Evolutionary conservation across 2,329 filamentous ascomycete species (phyloP).

Genomic region (Aspergillus fumigatus): DNA sequence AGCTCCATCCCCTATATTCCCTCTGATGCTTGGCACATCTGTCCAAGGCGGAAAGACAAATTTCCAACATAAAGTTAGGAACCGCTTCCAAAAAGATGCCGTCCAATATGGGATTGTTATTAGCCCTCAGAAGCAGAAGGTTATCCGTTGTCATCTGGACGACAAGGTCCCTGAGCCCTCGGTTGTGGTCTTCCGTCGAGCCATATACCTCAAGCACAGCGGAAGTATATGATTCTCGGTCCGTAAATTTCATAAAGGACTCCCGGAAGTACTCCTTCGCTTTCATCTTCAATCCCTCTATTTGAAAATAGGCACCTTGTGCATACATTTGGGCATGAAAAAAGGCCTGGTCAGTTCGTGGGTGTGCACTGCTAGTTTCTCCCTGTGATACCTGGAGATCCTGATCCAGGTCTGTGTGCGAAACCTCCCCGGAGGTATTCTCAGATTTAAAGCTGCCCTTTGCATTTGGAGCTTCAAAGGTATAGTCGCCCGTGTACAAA

Average conservation of each 20-base stretch:
- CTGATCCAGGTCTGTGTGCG: too few species aligned
- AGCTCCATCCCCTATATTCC: too few species aligned
- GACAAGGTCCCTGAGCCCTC: not conserved
- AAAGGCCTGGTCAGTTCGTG: not conserved
- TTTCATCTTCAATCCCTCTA: not conserved
- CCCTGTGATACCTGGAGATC: not conserved
- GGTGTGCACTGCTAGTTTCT: not conserved
- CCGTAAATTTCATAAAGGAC: not conserved
- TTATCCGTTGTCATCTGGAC: not conserved
- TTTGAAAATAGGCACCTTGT: not conserved
- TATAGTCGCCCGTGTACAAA: not conserved
- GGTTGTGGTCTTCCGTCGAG: not conserved
- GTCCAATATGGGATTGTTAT: not conserved
- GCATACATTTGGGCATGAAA: not conserved
- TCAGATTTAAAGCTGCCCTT: too few species aligned
- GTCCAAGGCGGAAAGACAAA: not conserved
- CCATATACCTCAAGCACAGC: not conserved
- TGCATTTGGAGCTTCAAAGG: not conserved
- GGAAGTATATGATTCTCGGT: not conserved
- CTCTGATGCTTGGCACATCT: not conserved
- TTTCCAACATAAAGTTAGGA: not conserved
- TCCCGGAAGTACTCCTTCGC: not conserved
- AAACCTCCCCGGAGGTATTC: too few species aligned
- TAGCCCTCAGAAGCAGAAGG: not conserved
- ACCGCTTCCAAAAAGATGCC: not conserved